Percentiles rank a stretch among this genome's conserved stretches.
phyloP scores from a whole-genome alignment of 2,329 filamentous ascomycete genomes.

The Didymella segeticola region DNA sequence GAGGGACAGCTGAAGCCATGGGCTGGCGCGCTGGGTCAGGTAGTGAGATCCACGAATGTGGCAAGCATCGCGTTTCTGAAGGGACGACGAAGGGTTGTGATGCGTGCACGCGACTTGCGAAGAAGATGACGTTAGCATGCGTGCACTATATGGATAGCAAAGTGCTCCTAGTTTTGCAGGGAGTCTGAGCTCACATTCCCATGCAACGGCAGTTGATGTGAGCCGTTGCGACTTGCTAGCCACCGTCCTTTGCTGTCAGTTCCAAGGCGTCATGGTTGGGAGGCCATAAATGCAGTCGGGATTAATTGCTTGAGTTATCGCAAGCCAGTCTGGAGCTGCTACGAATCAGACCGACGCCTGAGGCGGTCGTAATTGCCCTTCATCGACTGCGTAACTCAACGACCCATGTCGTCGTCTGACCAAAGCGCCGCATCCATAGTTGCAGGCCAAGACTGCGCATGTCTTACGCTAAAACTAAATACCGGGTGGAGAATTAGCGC shows the following conservation, averaged over 20 bases:
- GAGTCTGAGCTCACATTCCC: background rate
- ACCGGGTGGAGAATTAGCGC: constrained; percentile 11
- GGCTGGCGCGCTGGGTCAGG: background rate
- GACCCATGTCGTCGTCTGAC: constrained; percentile 9
- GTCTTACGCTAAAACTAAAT: background rate
- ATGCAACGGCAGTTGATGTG: constrained; percentile 1
- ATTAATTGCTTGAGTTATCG: constrained; percentile 7
- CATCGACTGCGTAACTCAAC: constrained; percentile 1
- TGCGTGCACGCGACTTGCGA: background rate
- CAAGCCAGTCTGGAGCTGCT: background rate
- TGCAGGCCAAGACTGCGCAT: constrained; percentile 4
- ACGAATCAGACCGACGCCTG: constrained; percentile 11
- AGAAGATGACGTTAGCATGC: background rate
- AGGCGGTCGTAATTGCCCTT: constrained; percentile 2
- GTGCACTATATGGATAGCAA: background rate
- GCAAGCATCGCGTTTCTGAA: background rate
- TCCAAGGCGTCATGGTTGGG: constrained; percentile 8
- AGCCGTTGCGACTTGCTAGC: background rate
- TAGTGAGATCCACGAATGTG: background rate
- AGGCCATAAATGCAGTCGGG: constrained; percentile 8
- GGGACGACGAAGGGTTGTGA: background rate
- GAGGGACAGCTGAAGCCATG: constrained; percentile 2
- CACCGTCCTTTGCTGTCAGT: constrained; percentile 5
- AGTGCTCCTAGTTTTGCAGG: background rate
- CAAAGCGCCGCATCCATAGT: constrained; percentile 7